phyloP scores from a whole-genome alignment of 192 early-diverging fungal genomes.

The Entomortierella parvispora region DNA sequence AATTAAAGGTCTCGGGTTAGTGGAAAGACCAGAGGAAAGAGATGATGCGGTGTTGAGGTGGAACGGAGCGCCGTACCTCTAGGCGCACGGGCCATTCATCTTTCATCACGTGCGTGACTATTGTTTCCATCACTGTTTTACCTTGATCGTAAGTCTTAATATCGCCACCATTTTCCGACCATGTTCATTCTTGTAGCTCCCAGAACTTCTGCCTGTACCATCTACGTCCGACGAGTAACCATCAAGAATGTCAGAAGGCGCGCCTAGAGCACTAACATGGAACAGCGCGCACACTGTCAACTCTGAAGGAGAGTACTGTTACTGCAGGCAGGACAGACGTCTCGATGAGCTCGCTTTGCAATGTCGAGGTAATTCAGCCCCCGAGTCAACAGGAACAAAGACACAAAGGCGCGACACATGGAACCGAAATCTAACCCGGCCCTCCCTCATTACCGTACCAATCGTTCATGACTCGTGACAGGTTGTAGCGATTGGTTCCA shows the following conservation, averaged over 20 bases:
- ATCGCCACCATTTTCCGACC: no score
- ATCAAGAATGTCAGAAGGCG: constrained; percentile 14
- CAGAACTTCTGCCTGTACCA: no score
- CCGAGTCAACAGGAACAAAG: neutral
- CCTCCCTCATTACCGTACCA: neutral
- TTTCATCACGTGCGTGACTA: no score
- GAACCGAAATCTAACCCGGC: neutral
- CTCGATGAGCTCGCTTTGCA: constrained; percentile 65
- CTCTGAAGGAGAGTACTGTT: constrained; percentile 71
- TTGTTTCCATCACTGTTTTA: no score
- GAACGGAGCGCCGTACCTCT: no score
- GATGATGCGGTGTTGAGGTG: no score
- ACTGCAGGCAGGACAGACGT: constrained; percentile 71
- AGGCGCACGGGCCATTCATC: no score
- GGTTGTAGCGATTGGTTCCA: constrained; percentile 77
- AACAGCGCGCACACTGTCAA: constrained; percentile 69
- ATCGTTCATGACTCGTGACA: constrained; percentile 6
- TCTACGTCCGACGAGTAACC: neutral
- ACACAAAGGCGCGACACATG: neutral
- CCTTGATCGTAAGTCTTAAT: no score
- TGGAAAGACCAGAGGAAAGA: no score
- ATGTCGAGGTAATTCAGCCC: constrained; percentile 56
- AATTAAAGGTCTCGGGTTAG: no score
- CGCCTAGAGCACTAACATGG: constrained; percentile 55
- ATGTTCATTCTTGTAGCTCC: no score